phyloP scores from a whole-genome alignment of 768 basidiomycete genomes.

The Leccinum broughii region DNA sequence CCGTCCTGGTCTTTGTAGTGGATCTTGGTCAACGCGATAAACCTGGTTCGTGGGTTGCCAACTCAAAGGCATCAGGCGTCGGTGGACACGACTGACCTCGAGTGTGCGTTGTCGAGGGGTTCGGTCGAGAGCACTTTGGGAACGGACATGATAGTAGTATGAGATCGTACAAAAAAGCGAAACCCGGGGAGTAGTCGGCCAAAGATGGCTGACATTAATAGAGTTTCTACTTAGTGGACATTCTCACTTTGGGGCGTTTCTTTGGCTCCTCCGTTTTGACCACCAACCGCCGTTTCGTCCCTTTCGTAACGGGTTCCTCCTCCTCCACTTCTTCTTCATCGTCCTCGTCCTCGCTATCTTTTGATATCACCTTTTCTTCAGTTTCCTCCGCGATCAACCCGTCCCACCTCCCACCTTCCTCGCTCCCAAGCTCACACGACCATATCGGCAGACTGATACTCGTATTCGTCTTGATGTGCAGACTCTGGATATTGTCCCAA shows the following conservation, averaged over 20 bases:
- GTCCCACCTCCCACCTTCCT: slow-evolving; percentile 34
- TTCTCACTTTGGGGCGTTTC: slow-evolving; percentile 13
- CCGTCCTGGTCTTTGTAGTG: slow-evolving; percentile 79
- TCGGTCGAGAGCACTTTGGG: slow-evolving; percentile 56
- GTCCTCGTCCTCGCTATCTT: background rate
- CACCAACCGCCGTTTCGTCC: slow-evolving; percentile 14
- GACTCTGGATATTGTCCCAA: slow-evolving; percentile 89
- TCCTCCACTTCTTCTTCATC: background rate
- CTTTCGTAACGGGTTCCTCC: background rate
- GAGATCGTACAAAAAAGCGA: slow-evolving; percentile 3
- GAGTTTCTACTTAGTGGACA: background rate
- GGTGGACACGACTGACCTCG: slow-evolving; percentile 46
- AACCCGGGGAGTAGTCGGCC: slow-evolving; percentile 2
- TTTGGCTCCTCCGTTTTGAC: slow-evolving; percentile 15
- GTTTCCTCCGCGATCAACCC: slow-evolving; percentile 25
- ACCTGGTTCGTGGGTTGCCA: slow-evolving; percentile 47
- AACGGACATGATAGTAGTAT: slow-evolving; percentile 28
- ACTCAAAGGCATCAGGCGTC: background rate
- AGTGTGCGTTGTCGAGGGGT: slow-evolving; percentile 53
- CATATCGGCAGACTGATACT: slow-evolving; percentile 90
- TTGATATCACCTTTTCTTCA: slow-evolving; percentile 1
- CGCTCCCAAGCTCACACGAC: slow-evolving; percentile 69
- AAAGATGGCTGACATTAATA: slow-evolving; percentile 7
- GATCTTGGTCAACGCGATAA: slow-evolving; percentile 83
- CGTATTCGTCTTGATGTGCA: slow-evolving; percentile 88